Evolutionary conservation across 495 filamentous ascomycete genomes (phyloP).

Genomic region (Aspergillus diversus): DNA sequence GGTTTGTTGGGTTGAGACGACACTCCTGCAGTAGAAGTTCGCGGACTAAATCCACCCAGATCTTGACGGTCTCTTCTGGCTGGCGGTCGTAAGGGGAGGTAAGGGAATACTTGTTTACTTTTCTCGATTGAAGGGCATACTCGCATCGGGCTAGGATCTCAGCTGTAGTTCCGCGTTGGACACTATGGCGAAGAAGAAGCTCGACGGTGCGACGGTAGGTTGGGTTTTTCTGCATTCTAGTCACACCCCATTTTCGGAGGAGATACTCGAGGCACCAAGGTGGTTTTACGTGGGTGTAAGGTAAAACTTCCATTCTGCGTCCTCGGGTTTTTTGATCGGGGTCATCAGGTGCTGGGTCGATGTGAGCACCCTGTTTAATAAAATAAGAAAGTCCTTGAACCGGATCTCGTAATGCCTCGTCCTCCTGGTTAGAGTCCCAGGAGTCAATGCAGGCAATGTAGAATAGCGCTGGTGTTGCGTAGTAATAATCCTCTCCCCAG

Average conservation of each 20-base stretch:
- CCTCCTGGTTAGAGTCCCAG: not conserved
- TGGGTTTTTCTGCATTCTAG: not conserved
- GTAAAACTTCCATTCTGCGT: not conserved
- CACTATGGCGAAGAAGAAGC: not conserved
- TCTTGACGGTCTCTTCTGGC: not conserved
- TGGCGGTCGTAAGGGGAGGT: not conserved
- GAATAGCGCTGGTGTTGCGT: not conserved
- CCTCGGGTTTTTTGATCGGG: not conserved
- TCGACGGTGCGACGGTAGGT: not conserved
- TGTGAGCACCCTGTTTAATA: not conserved
- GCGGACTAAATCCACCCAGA: not conserved
- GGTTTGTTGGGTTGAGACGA: not conserved
- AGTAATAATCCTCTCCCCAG: not conserved
- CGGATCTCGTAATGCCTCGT: not conserved
- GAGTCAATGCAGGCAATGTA: not conserved
- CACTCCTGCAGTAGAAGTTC: not conserved
- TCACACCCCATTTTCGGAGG: not conserved
- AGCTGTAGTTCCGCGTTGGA: not conserved
- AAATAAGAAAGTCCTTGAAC: not conserved
- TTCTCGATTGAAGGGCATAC: not conserved
- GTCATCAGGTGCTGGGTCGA: conserved; percentile 1
- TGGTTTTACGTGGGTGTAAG: not conserved
- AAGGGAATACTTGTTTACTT: too few relatives aligned
- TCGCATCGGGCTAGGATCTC: not conserved
- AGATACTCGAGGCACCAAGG: not conserved